Percentiles rank a stretch among this genome's conserved stretches.
These are phyloP conservation scores for Xylaria intraflava DNA, from an alignment of 495 filamentous ascomycete species.

Conservation along the genomic window DNA sequence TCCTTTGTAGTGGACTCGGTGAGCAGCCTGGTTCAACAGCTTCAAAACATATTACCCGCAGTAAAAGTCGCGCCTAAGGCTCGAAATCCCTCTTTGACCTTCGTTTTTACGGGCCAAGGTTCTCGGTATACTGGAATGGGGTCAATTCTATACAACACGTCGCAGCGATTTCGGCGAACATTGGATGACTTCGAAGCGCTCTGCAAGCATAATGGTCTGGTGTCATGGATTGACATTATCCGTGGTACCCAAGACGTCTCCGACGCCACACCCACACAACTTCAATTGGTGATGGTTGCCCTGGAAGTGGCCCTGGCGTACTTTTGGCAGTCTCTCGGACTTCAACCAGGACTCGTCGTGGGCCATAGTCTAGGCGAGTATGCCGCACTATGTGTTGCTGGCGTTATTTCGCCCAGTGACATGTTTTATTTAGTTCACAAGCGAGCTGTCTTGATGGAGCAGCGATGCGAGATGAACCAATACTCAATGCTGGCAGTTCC, in stretches of 20 bases:
- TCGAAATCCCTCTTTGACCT: constrained; percentile 45
- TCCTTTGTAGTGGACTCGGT: constrained; percentile 40
- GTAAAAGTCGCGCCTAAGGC: too few species aligned
- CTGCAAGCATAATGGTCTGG: too few species aligned
- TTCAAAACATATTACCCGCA: constrained; percentile 5
- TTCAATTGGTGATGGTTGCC: too few species aligned
- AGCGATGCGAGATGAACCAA: constrained; percentile 37
- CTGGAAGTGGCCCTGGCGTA: constrained; percentile 18
- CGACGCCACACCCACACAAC: too few species aligned
- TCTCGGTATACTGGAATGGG: constrained; percentile 49
- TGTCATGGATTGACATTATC: too few species aligned
- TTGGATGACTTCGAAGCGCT: too few species aligned
- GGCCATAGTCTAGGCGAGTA: constrained; percentile 55
- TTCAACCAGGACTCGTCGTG: constrained; percentile 12
- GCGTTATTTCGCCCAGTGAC: constrained; percentile 58
- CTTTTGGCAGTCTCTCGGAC: constrained; percentile 20
- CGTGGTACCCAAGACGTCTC: too few species aligned
- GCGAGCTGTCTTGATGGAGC: constrained; percentile 57
- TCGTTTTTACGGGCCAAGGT: constrained; percentile 55
- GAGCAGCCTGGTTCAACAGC: constrained; percentile 15
- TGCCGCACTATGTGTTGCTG: constrained; percentile 62
- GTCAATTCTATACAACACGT: constrained; percentile 49
- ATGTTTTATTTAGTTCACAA: constrained; percentile 63
- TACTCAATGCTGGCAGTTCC: too few species aligned
- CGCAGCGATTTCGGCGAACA: constrained; percentile 48